phyloP scores from a whole-genome alignment of 1,139 yeast genomes.

The Pneumocystis jirovecii region DNA sequence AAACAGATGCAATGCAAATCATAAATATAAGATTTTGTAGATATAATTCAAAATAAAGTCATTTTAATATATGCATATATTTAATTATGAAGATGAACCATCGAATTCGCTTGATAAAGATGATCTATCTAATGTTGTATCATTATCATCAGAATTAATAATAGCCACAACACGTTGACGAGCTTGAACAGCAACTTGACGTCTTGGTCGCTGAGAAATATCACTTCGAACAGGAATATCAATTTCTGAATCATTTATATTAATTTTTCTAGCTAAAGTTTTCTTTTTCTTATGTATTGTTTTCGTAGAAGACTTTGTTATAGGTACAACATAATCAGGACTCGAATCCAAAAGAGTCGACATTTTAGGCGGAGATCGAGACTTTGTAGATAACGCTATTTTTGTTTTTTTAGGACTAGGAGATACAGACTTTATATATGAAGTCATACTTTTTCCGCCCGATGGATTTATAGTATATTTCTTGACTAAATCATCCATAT shows the following conservation, averaged over 20 bases:
- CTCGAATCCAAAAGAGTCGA: background rate
- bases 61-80: background rate
- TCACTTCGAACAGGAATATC: background rate
- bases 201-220: background rate
- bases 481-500: conserved; percentile 4
- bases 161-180: background rate
- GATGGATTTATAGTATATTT: conserved; percentile 1
- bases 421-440: background rate
- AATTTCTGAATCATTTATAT: background rate
- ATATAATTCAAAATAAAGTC: background rate
- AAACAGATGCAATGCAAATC: background rate
- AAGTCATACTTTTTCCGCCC: background rate
- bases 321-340: background rate
- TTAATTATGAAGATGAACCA: background rate
- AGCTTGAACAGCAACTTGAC: background rate
- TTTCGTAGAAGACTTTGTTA: background rate
- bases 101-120: background rate
- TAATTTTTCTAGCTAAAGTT: background rate
- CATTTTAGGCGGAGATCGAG: background rate
- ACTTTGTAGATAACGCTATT: background rate
- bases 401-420: background rate
- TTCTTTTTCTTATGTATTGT: background rate
- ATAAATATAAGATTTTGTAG: background rate
- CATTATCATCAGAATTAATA: background rate
- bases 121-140: background rate